A percentile compares a stretch with the other conserved stretches of the same genome.
Conservation (phyloP, 495 filamentous ascomycete genomes). For the Aspergillus nanangensis region DNA sequence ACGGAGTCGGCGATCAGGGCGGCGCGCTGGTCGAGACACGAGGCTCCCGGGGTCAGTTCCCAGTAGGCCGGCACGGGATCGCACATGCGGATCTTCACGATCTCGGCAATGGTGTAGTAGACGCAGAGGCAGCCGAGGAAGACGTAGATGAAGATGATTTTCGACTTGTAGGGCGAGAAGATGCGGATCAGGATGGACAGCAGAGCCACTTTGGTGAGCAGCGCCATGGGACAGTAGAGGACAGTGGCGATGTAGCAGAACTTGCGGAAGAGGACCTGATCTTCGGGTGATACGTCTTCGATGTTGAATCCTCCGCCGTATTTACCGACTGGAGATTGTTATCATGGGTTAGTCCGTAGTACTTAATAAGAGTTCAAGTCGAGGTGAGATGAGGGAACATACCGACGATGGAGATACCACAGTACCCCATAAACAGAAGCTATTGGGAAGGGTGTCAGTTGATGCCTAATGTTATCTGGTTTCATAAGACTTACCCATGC, state of each 20-base stretch:
- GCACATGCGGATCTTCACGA: conserved; percentile 37
- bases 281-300: conserved; percentile 13
- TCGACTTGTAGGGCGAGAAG: conserved; percentile 37
- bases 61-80: conserved; percentile 30
- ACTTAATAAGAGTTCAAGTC: neutral
- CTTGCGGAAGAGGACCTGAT: conserved; percentile 29
- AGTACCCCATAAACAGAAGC: conserved; percentile 36
- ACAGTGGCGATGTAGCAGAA: conserved; percentile 39
- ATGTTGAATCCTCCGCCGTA: conserved; percentile 36
- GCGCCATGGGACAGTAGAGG: conserved; percentile 45
- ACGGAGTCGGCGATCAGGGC: conserved; percentile 44
- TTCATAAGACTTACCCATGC: conserved; percentile 38
- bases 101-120: conserved; percentile 30
- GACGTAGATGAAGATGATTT: conserved; percentile 38
- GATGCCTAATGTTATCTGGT: too few relatives aligned
- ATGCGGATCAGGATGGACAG: conserved; percentile 44
- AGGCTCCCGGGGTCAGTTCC: conserved; percentile 11
- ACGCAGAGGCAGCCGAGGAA: conserved; percentile 37
- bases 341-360: conserved; percentile 4
- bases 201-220: conserved; percentile 44
- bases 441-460: conserved; percentile 3
- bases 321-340: conserved; percentile 22
- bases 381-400: conserved; percentile 4
- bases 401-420: conserved; percentile 30
- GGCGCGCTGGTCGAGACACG: conserved; percentile 38